Evolutionary conservation across 2,329 filamentous ascomycete genomes (phyloP).

Genomic region (Hypomyces rosellus): DNA sequence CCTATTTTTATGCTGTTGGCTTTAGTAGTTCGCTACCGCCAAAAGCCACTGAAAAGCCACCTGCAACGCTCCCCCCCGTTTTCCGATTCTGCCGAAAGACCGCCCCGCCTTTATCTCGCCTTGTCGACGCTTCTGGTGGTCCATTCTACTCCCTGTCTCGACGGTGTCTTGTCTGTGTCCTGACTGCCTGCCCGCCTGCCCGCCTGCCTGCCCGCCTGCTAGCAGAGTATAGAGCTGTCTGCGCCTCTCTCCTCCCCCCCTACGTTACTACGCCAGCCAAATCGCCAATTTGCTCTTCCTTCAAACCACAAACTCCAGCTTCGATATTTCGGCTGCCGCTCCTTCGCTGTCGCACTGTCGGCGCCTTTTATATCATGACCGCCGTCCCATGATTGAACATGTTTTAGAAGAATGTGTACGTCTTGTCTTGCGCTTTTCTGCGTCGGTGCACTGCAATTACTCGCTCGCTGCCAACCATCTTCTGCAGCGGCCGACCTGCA

Average conservation of each 20-base stretch:
- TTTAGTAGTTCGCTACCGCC: no score
- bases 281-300: slow-evolving; percentile 7
- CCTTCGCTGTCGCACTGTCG: slow-evolving; percentile 22
- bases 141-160: no score
- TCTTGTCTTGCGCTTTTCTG: slow-evolving; percentile 11
- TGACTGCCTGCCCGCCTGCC: not conserved
- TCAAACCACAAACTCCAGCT: slow-evolving; percentile 1
- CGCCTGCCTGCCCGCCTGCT: not conserved
- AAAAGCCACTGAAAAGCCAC: not conserved
- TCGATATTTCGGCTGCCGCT: not conserved
- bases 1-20: not conserved
- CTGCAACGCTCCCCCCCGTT: not conserved
- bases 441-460: slow-evolving; percentile 6
- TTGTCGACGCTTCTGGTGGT: no score
- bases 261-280: not conserved
- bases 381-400: slow-evolving; percentile 29
- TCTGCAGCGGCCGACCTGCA: slow-evolving; percentile 12
- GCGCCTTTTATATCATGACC: slow-evolving; percentile 28
- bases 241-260: not conserved
- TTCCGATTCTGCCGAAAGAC: not conserved
- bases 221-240: not conserved
- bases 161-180: no score
- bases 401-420: slow-evolving; percentile 39
- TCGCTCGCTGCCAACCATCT: slow-evolving; percentile 3
- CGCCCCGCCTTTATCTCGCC: not conserved